A percentile compares a stretch with the other conserved stretches of the same genome.
Evolutionary conservation across 176 grass and related monocot genomes (phyloP).

Genomic region (Alloteropsis semialata): DNA sequence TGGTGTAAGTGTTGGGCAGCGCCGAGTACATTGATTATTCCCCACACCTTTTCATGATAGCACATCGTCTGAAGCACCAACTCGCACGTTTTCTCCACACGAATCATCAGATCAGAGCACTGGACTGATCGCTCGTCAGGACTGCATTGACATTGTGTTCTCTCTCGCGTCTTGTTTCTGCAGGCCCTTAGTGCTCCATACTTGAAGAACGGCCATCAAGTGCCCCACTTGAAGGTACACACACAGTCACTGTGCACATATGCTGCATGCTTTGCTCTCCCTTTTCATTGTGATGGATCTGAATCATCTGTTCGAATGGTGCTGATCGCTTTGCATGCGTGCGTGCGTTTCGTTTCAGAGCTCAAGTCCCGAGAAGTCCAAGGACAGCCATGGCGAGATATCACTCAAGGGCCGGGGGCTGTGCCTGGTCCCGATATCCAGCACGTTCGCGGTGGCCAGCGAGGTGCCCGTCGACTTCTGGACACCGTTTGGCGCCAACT

Average conservation of each 20-base stretch:
- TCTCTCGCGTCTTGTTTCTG: constrained; percentile 33
- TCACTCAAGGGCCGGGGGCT: constrained; percentile 75
- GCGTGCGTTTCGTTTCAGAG: constrained; percentile 26
- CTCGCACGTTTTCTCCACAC: constrained; percentile 29
- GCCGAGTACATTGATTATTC: constrained; percentile 34
- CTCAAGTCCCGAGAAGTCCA: constrained; percentile 53
- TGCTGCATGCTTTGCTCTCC: constrained; percentile 20
- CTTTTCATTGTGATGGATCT: constrained; percentile 25
- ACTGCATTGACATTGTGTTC: constrained; percentile 2
- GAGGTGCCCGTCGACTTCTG: constrained; percentile 81
- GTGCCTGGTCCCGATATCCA: constrained; percentile 85
- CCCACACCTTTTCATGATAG: constrained; percentile 42
- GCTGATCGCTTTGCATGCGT: constrained; percentile 30
- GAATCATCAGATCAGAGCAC: constrained; percentile 37
- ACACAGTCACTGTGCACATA: background rate
- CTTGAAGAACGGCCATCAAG: constrained; percentile 73
- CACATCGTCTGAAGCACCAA: constrained; percentile 32
- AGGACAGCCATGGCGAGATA: constrained; percentile 44
- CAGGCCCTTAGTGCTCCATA: constrained; percentile 85
- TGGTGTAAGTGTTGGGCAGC: constrained; percentile 66
- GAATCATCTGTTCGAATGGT: constrained; percentile 4
- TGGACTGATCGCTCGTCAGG: background rate
- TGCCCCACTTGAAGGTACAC: constrained; percentile 70
- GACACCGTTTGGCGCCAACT: constrained; percentile 71
- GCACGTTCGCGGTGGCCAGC: constrained; percentile 76